Conservation (phyloP, 192 early-diverging fungal species). For the Phycomyces blakesleeanus region DNA sequence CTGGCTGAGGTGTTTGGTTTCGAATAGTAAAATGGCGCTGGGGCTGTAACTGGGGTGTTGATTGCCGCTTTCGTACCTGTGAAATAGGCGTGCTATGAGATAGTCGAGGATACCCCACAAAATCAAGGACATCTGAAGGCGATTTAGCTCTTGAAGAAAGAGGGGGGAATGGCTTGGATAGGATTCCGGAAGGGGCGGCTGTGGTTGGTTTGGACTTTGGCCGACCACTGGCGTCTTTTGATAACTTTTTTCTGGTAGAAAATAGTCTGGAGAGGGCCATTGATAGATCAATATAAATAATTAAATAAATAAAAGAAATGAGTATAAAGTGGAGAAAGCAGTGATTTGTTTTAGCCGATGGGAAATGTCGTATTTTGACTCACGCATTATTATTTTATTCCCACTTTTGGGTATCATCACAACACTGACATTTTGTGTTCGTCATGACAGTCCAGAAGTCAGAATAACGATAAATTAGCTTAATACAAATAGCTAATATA, state of each 20-base stretch:
- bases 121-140: constrained; percentile 28
- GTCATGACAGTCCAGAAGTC: no score
- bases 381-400: no score
- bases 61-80: background rate
- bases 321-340: no score
- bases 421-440: no score
- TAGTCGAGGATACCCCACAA: constrained; percentile 23
- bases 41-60: background rate
- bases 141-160: constrained; percentile 24
- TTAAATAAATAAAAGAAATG: no score
- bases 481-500: no score
- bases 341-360: no score
- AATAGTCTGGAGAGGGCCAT: no score
- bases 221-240: background rate
- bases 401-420: no score
- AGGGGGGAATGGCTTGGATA: constrained; percentile 19
- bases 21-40: background rate
- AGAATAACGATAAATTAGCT: no score
- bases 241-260: background rate
- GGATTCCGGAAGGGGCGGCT: constrained; percentile 9
- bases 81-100: background rate
- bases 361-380: no score
- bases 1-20: background rate
- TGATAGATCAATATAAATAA: no score
- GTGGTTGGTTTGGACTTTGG: background rate